A percentile compares a stretch with the other conserved stretches of the same genome.
These are phyloP conservation scores for Posidonia australis DNA, from an alignment of 106 monocot species.

Conservation along the genomic window DNA sequence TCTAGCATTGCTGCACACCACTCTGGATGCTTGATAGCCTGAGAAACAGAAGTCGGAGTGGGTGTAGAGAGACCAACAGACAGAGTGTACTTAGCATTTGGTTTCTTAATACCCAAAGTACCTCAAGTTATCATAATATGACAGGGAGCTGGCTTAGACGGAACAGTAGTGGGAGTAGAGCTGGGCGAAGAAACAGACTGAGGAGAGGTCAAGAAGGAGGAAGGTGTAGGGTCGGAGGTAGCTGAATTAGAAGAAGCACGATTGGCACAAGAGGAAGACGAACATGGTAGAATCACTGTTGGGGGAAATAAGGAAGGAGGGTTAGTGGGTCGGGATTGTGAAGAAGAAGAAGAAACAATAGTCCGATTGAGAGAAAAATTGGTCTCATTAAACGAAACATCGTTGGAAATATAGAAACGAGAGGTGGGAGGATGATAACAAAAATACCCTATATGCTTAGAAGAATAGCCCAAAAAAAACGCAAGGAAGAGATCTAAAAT, in stretches of 20 bases:
- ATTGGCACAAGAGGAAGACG: not conserved
- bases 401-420: not conserved
- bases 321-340: not conserved
- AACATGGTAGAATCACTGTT: no score
- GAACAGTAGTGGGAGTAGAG: not conserved
- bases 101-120: not conserved
- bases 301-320: not conserved
- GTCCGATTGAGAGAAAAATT: not conserved
- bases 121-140: not conserved
- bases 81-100: not conserved
- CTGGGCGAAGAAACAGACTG: not conserved
- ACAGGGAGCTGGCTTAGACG: not conserved
- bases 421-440: not conserved
- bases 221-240: no score
- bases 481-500: not conserved
- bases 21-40: not conserved
- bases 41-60: not conserved
- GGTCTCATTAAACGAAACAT: constrained; percentile 6
- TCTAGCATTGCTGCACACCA: no score
- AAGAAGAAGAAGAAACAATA: not conserved
- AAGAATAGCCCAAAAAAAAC: constrained; percentile 6
- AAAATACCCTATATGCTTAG: constrained; percentile 1
- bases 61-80: not conserved
- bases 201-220: no score
- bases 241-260: no score